Conservation (phyloP, 306 rosid species). For the Styphnolobium japonicum region DNA sequence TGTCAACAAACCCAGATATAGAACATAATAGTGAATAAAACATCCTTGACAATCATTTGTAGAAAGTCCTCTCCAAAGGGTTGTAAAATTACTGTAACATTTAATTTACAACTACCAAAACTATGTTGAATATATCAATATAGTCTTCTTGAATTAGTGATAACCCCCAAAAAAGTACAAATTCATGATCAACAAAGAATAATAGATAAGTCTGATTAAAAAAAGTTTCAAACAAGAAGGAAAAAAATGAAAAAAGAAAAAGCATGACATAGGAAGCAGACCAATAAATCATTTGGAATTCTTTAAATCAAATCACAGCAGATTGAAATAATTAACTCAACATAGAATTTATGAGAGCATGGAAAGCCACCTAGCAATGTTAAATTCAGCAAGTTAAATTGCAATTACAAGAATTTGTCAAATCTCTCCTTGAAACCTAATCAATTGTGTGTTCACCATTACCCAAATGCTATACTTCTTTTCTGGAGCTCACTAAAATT, state of each 20-base stretch:
- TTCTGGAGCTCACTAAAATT: background rate
- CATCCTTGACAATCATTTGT: constrained; percentile 1
- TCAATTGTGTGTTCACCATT: background rate
- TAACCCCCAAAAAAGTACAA: background rate
- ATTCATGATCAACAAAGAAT: background rate
- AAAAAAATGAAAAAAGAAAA: background rate
- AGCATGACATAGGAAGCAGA: background rate
- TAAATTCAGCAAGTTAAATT: background rate
- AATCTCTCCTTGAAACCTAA: background rate
- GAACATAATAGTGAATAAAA: constrained; percentile 27
- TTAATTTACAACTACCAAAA: background rate
- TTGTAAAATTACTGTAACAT: background rate
- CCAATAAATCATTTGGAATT: background rate
- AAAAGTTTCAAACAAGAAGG: background rate
- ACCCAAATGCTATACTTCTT: background rate
- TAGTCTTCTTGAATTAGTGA: background rate
- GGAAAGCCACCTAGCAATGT: background rate
- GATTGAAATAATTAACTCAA: background rate
- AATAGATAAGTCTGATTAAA: background rate
- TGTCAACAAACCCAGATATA: constrained; percentile 43
- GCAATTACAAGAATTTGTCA: background rate
- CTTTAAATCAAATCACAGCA: background rate
- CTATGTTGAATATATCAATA: background rate
- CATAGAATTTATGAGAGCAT: background rate
- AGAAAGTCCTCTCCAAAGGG: background rate